Evolutionary conservation across 176 grass and related monocot species (phyloP).

Genomic region (Saccharum spontaneum): DNA sequence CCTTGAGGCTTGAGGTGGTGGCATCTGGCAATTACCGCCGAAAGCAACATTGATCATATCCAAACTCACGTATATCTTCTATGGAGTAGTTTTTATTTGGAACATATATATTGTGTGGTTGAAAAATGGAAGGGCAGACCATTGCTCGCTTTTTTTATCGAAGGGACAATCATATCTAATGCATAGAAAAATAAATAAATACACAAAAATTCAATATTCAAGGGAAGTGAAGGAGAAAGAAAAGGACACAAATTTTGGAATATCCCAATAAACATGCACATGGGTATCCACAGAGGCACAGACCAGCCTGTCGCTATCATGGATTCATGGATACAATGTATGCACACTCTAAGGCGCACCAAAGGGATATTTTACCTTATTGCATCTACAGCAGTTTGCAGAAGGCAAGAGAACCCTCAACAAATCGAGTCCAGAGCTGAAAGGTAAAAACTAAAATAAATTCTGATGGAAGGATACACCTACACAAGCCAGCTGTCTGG

Average conservation of each 20-base stretch:
- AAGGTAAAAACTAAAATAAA: neutral
- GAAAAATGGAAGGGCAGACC: neutral
- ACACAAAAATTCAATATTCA: neutral
- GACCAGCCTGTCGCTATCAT: conserved; percentile 17
- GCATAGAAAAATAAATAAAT: neutral
- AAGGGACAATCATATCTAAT: conserved; percentile 2
- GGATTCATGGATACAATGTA: neutral
- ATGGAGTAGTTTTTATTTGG: neutral
- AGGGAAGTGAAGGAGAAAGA: neutral
- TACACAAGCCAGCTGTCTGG: neutral
- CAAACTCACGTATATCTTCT: neutral
- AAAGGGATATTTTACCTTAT: neutral
- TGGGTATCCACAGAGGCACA: neutral
- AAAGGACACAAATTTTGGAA: neutral
- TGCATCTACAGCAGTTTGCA: neutral
- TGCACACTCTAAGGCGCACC: neutral
- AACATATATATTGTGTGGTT: neutral
- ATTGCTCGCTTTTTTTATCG: neutral
- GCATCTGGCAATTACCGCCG: neutral
- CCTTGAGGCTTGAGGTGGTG: neutral
- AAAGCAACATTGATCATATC: conserved; percentile 26
- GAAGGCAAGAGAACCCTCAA: neutral
- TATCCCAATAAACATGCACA: conserved; percentile 16
- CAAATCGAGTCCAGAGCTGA: neutral
- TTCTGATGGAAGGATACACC: neutral